These are phyloP conservation scores for Aspergillus fumigatiaffinis DNA, from an alignment of 2,329 filamentous ascomycete species.

Conservation along the genomic window DNA sequence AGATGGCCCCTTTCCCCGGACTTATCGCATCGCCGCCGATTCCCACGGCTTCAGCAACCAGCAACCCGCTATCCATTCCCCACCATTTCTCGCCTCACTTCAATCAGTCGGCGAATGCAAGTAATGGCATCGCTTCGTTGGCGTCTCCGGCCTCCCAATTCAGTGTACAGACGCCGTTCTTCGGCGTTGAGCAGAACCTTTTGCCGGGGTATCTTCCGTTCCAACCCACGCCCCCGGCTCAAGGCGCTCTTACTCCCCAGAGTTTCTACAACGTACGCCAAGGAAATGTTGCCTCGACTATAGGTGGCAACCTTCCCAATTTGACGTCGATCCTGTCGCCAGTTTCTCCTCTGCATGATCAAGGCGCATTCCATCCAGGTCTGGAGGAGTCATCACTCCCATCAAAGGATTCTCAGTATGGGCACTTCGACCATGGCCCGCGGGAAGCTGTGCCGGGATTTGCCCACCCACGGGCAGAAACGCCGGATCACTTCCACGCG, in stretches of 20 bases:
- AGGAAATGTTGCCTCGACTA: slow-evolving; percentile 56
- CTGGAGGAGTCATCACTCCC: slow-evolving; percentile 17
- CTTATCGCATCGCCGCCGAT: slow-evolving; percentile 80
- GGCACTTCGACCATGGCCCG: slow-evolving; percentile 26
- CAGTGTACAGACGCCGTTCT: slow-evolving; percentile 55
- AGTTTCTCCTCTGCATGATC: slow-evolving; percentile 59
- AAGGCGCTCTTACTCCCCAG: slow-evolving; percentile 38
- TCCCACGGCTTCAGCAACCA: slow-evolving; percentile 72
- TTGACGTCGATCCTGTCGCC: slow-evolving; percentile 56
- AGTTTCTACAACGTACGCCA: slow-evolving; percentile 42
- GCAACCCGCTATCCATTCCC: slow-evolving; percentile 60
- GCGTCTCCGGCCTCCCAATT: slow-evolving; percentile 69
- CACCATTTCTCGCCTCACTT: slow-evolving; percentile 61
- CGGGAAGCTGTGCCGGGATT: slow-evolving; percentile 18
- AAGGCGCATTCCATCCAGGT: slow-evolving; percentile 35
- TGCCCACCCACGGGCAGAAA: slow-evolving; percentile 28
- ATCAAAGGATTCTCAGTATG: slow-evolving; percentile 23
- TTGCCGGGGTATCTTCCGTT: slow-evolving; percentile 65
- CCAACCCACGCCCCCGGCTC: slow-evolving; percentile 56
- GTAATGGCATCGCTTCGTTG: slow-evolving; percentile 60
- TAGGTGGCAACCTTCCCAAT: slow-evolving; percentile 41
- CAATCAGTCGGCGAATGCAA: slow-evolving; percentile 58
- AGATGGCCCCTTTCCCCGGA: slow-evolving; percentile 69
- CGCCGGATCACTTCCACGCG: slow-evolving; percentile 39
- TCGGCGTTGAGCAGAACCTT: slow-evolving; percentile 55